These are phyloP conservation scores for Amanita inopinata DNA, from an alignment of 768 basidiomycete species.

Conservation along the genomic window DNA sequence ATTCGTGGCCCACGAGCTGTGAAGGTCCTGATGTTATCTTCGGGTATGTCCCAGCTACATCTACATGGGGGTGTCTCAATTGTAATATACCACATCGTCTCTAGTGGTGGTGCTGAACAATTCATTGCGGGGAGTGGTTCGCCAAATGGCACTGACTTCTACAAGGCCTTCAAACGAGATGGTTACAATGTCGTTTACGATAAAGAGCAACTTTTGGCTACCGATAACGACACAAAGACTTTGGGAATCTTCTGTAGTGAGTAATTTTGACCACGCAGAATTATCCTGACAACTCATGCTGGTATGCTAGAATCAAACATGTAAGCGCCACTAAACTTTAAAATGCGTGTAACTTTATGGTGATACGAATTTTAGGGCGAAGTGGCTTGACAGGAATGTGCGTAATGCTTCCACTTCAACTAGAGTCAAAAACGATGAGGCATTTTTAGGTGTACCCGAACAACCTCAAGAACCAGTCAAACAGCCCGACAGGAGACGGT, in stretches of 20 bases:
- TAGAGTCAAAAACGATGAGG: neutral
- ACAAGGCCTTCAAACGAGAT: slow-evolving; percentile 28
- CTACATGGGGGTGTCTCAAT: neutral
- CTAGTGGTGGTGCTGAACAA: slow-evolving; percentile 33
- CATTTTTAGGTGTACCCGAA: slow-evolving; percentile 22
- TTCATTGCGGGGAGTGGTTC: slow-evolving; percentile 30
- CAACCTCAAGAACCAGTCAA: slow-evolving; percentile 27
- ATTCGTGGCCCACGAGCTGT: slow-evolving; percentile 33
- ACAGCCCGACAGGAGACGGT: slow-evolving; percentile 32
- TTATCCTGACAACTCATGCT: neutral
- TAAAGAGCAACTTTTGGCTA: slow-evolving; percentile 24
- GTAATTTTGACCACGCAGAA: no score
- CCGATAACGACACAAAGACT: slow-evolving; percentile 24
- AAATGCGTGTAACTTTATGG: no score
- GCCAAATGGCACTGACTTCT: slow-evolving; percentile 30
- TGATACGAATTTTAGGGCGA: slow-evolving; percentile 21
- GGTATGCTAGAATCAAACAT: slow-evolving; percentile 1
- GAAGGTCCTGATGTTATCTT: slow-evolving; percentile 34
- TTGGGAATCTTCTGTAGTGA: slow-evolving; percentile 35
- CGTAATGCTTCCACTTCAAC: slow-evolving; percentile 3
- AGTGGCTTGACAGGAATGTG: slow-evolving; percentile 34
- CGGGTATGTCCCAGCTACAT: slow-evolving; percentile 19
- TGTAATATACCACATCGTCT: neutral
- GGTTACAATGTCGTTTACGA: slow-evolving; percentile 33
- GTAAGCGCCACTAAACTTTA: no score